These are phyloP conservation scores for Trichoderma polysporum DNA, from an alignment of 2,329 filamentous ascomycete species.

Conservation along the genomic window DNA sequence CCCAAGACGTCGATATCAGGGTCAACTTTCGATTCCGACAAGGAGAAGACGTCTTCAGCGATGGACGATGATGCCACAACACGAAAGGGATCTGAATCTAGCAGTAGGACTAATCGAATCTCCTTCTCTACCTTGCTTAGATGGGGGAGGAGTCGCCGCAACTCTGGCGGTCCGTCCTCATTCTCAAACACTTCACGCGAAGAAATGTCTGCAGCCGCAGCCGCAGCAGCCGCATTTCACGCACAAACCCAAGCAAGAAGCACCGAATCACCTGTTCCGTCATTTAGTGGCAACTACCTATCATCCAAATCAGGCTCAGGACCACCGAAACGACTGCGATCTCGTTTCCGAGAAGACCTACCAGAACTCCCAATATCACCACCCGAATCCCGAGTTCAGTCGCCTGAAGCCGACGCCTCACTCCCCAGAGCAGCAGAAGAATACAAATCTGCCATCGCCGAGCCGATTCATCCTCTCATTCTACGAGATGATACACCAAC, in stretches of 20 bases:
- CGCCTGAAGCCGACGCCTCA: slow-evolving; percentile 62
- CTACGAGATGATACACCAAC: slow-evolving; percentile 47
- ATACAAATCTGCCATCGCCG: slow-evolving; percentile 28
- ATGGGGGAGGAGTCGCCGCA: slow-evolving; percentile 61
- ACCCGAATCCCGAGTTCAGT: slow-evolving; percentile 76
- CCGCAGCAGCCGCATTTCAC: slow-evolving; percentile 36
- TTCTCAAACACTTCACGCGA: slow-evolving; percentile 91
- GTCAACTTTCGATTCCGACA: slow-evolving; percentile 46
- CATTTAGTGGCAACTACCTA: slow-evolving; percentile 29
- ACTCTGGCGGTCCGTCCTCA: slow-evolving; percentile 63
- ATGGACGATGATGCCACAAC: slow-evolving; percentile 51
- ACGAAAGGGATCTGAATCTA: slow-evolving; percentile 56
- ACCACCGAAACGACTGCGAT: slow-evolving; percentile 76
- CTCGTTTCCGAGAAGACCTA: slow-evolving; percentile 88
- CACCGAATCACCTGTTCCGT: slow-evolving; percentile 21
- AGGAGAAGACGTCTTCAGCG: slow-evolving; percentile 36
- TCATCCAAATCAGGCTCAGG: slow-evolving; percentile 40
- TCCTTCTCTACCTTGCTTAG: slow-evolving; percentile 76
- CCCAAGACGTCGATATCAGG: slow-evolving; percentile 51
- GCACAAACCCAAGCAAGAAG: slow-evolving; percentile 31
- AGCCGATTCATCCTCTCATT: slow-evolving; percentile 30
- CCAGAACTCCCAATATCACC: slow-evolving; percentile 85
- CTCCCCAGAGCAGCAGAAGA: slow-evolving; percentile 37
- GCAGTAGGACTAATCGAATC: slow-evolving; percentile 43
- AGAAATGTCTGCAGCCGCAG: slow-evolving; percentile 59